Evolutionary conservation across 2,329 filamentous ascomycete genomes (phyloP).

Genomic region (Nectriaceae sp.): DNA sequence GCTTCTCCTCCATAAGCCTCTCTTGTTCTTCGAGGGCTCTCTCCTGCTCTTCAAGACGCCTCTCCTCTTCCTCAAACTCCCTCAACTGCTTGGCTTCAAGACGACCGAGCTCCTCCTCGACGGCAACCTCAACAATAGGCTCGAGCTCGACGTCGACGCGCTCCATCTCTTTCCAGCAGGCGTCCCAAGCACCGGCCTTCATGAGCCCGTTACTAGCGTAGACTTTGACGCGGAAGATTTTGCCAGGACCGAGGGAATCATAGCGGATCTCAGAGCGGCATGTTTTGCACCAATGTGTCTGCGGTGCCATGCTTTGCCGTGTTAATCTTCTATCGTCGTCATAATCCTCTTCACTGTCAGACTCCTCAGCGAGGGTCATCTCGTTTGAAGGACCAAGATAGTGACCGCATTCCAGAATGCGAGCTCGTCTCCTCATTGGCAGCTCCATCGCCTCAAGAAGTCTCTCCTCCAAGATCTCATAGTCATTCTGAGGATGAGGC

Average conservation of each 20-base stretch:
- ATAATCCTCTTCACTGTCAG: constrained; percentile 49
- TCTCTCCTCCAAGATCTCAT: constrained; percentile 76
- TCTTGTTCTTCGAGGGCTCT: constrained; percentile 34
- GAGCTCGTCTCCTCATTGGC: constrained; percentile 62
- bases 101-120: constrained; percentile 63
- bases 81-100: constrained; percentile 50
- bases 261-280: constrained; percentile 58
- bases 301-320: constrained; percentile 26
- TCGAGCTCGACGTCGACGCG: constrained; percentile 93
- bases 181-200: constrained; percentile 87
- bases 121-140: constrained; percentile 64
- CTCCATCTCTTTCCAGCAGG: constrained; percentile 98
- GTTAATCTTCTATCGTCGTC: constrained; percentile 31
- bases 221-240: constrained; percentile 78
- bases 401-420: constrained; percentile 75
- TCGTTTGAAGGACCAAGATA: constrained; percentile 66
- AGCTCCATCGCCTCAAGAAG: constrained; percentile 75
- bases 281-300: constrained; percentile 57
- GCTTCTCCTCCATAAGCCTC: constrained; percentile 24
- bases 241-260: constrained; percentile 54
- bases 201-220: constrained; percentile 96
- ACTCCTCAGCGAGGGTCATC: constrained; percentile 43
- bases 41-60: constrained; percentile 31
- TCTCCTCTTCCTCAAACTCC: constrained; percentile 37
- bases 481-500: constrained; percentile 78